Conservation (phyloP, 192 early-diverging fungal species). For the Ambispora gerdemannii region DNA sequence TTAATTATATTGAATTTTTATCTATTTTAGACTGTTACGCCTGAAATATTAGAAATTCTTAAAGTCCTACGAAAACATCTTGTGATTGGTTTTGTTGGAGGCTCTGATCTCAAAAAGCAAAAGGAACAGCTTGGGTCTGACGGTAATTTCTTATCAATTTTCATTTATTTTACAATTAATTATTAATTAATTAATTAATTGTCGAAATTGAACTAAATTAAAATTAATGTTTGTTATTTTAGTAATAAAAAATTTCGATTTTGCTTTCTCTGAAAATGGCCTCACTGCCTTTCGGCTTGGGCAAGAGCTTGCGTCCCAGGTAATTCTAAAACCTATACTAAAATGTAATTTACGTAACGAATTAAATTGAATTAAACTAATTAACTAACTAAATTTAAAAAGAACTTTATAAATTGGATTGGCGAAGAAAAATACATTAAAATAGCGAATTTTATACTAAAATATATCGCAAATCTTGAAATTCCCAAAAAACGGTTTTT, state of each 20-base stretch:
- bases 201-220: neutral
- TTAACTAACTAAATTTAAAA: slow-evolving; percentile 18
- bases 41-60: slow-evolving; percentile 74
- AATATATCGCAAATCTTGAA: slow-evolving; percentile 92
- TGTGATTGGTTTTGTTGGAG: slow-evolving; percentile 96
- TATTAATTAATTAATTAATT: neutral
- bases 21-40: slow-evolving; percentile 62
- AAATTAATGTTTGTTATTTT: slow-evolving; percentile 19
- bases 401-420: slow-evolving; percentile 89
- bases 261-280: slow-evolving; percentile 96
- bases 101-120: slow-evolving; percentile 92
- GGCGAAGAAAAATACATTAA: slow-evolving; percentile 93
- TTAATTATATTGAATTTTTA: neutral
- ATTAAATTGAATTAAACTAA: no score
- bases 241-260: slow-evolving; percentile 89
- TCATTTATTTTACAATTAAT: neutral
- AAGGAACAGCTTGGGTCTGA: slow-evolving; percentile 87
- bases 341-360: neutral
- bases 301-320: slow-evolving; percentile 64
- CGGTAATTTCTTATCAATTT: slow-evolving; percentile 48
- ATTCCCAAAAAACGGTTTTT: slow-evolving; percentile 88
- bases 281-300: slow-evolving; percentile 87
- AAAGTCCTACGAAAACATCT: slow-evolving; percentile 79
- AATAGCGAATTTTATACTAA: slow-evolving; percentile 88
- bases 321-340: slow-evolving; percentile 32